A percentile compares a stretch with the other conserved stretches of the same genome.
phyloP scores from a whole-genome alignment of 306 rosid genomes.

The Fragaria vesca region DNA sequence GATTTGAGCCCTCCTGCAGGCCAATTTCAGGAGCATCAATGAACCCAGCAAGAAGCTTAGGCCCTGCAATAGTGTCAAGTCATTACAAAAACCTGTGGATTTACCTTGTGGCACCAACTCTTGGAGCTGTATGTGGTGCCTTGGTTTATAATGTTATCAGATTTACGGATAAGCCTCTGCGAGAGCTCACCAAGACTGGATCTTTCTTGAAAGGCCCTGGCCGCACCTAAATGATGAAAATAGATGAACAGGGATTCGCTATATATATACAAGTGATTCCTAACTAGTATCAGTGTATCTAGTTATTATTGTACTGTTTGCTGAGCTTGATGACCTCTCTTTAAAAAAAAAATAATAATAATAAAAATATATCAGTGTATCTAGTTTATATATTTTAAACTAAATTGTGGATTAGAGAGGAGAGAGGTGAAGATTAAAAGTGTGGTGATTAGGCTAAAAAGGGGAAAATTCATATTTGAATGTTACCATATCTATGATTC shows the following conservation, averaged over 20 bases:
- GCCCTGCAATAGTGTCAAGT: constrained; percentile 63
- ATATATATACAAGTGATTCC: neutral
- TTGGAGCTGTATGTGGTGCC: constrained; percentile 65
- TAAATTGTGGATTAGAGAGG: neutral
- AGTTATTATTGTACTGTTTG: too few relatives aligned
- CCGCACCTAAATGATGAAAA: constrained; percentile 13
- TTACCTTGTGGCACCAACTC: constrained; percentile 43
- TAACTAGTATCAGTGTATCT: neutral
- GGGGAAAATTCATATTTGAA: neutral
- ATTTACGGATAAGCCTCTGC: constrained; percentile 56
- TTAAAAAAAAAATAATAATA: too few relatives aligned
- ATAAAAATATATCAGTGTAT: neutral
- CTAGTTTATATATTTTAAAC: too few relatives aligned
- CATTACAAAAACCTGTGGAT: constrained; percentile 63
- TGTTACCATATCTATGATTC: neutral
- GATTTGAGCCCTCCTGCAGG: constrained; percentile 33
- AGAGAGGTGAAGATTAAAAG: neutral
- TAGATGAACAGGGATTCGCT: neutral
- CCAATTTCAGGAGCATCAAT: constrained; percentile 82
- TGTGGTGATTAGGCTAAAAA: neutral
- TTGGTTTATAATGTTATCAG: constrained; percentile 60
- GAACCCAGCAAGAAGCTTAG: constrained; percentile 89
- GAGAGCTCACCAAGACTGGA: constrained; percentile 58
- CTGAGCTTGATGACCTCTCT: too few relatives aligned
- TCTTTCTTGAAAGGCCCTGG: constrained; percentile 48